Evolutionary conservation across 345 rosid species (phyloP), one percentile per base, ranked within the genome.

Genomic region (Arabis alpina): DNA sequence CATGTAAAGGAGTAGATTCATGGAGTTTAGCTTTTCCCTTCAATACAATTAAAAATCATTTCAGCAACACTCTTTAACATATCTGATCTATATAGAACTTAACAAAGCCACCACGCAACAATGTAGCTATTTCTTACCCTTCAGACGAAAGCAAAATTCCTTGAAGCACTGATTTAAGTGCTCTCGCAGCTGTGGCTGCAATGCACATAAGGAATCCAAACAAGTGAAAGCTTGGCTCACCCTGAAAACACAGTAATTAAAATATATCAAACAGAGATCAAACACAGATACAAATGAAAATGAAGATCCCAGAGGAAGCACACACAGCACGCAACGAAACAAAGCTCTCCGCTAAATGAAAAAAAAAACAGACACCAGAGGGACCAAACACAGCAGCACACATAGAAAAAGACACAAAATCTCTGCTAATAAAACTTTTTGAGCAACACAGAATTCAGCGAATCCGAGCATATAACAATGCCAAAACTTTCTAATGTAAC

Each of bases 1-100:
- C 99, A 95, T 95, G 84, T 95, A 95, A 4, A 95, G 85, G 42
- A 95, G 94, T 10, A 95, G 91, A 73, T 95, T 95, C 98, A 95
- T 92, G 25, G 99, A 92, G 83, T 92, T 90, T 66, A 95, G 88
- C 87, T 92, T 95, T 85, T 95, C 99, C 89, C 99, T 95, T 68
- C 12, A 82, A 75, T 43, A 66, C 28, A 61, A 69, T 25, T 24
- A 27, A 24, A 23, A 54, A 47, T n/a, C 2, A 6, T 15, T 73
- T 82, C 60, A 82, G 63, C 58, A 59, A 45, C 10, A 52, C 40
- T 27, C 37, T 12, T 45, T 9, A 12, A 53, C 39, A 12, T 2
- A 43, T 12, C 23, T 19, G 23, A 19, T 19, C 23, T 19, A 19
- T 19, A 19, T 19, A 24, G 5, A 75, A 12, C 36, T 6, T 27